These are phyloP conservation scores for Collybia mongolica DNA, from an alignment of 768 basidiomycete genomes.

Conservation along the genomic window DNA sequence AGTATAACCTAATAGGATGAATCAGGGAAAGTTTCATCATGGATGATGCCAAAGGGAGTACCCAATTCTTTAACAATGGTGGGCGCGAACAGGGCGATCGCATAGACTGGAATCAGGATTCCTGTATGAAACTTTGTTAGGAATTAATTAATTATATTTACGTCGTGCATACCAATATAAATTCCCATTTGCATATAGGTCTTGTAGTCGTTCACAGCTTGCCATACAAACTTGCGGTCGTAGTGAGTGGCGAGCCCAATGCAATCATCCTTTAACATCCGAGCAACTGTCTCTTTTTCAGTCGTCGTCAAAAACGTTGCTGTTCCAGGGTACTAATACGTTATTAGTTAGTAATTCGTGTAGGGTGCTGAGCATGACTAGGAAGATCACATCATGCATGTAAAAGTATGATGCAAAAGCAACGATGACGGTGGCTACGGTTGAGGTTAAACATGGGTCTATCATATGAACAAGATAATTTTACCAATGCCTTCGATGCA, in stretches of 20 bases:
- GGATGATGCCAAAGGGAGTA: not conserved
- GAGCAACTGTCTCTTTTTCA: constrained; percentile 38
- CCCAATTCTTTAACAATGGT: constrained; percentile 47
- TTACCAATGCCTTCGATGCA: constrained; percentile 42
- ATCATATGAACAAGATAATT: not conserved
- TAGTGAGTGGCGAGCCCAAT: constrained; percentile 45
- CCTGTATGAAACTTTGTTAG: constrained; percentile 12
- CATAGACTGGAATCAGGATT: constrained; percentile 43
- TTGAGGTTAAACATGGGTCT: not conserved
- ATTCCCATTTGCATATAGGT: constrained; percentile 37
- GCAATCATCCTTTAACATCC: constrained; percentile 43
- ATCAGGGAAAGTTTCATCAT: not conserved
- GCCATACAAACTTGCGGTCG: constrained; percentile 43
- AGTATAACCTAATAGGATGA: constrained; percentile 31
- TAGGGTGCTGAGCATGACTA: not conserved
- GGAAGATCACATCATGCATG: constrained; percentile 47
- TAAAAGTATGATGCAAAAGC: constrained; percentile 45
- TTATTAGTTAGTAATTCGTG: not conserved
- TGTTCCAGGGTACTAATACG: constrained; percentile 51
- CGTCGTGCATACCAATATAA: constrained; percentile 35
- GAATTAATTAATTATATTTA: not conserved
- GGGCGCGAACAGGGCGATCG: constrained; percentile 46
- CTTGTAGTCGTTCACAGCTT: constrained; percentile 48
- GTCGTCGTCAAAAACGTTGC: constrained; percentile 49
- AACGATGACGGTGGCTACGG: constrained; percentile 32